Evolutionary conservation across 257 asterid species (phyloP), one percentile per base, ranked within the genome.

Genomic region (Solanum rostratum): DNA sequence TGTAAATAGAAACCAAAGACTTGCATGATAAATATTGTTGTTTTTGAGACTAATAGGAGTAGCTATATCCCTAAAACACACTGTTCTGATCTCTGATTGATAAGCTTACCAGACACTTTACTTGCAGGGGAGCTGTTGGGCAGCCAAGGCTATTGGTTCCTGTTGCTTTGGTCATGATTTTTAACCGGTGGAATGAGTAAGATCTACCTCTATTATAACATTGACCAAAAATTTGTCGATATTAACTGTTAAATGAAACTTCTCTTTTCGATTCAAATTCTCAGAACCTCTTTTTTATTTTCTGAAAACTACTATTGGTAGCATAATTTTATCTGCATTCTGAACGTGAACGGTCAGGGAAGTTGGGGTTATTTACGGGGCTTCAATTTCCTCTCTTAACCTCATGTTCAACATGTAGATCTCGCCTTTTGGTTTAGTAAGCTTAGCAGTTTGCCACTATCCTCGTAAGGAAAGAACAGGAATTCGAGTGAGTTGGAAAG

Each of bases 101-200:
- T 66, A 30, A 13, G 27, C 81, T 66, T 45, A 83, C 62, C 30
- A 12, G 50, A 49, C 27, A 55, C 16, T 83, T 69, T 68, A 68
- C 84, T 87, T 87, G 84, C 94, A 96, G 99, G 95, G 99, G 93
- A 82, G 98, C 98, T 7, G 84, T 88, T 27, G 97, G 93, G 82
- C 99, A 96, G 92, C 98, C 97, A 54, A 90, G 99, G 86, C 86
- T 96, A 84, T 84, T 96, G 82, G 95, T 96, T 86, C 99, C 99
- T 54, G 96, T 94, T 85, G 88, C 88, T 43, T 86, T 96, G 92
- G 99, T 96, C 91, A 90, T 96, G 98, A 59, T 96, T 81, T 96
- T 87, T 85, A 94, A 92, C 84, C 93, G 98, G 85, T 96, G 99
- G 99, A 96, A 96, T 24, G 95, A 84, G 99, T 94, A 89, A 87